Conservation (phyloP, 768 basidiomycete genomes). For the Scleroderma citrinum region DNA sequence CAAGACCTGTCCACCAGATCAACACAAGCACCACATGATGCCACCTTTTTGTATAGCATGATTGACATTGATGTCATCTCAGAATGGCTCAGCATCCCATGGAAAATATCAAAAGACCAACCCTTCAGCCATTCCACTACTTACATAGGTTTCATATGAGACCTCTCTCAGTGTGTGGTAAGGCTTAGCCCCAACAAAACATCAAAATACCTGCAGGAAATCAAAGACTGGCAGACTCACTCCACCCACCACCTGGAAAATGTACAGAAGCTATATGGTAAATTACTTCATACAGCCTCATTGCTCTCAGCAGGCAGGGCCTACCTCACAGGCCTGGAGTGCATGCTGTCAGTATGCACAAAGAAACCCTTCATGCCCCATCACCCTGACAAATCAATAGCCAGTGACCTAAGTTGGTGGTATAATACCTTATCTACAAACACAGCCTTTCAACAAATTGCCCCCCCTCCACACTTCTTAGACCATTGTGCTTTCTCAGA, state of each 20-base stretch:
- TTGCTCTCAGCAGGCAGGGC: too few relatives aligned
- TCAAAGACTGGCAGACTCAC: constrained; percentile 17
- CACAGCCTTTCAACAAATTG: not conserved
- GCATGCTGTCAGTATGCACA: constrained; percentile 26
- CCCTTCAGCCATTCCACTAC: constrained; percentile 15
- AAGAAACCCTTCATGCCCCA: constrained; percentile 28
- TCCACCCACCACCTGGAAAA: constrained; percentile 27
- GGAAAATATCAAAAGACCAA: constrained; percentile 27
- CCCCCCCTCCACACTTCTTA: constrained; percentile 5
- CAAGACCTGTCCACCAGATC: constrained; percentile 18
- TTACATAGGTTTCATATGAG: constrained; percentile 32
- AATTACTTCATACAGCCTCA: constrained; percentile 32
- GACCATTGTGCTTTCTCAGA: not conserved
- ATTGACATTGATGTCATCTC: constrained; percentile 36
- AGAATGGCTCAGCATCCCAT: constrained; percentile 22
- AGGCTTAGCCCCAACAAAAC: too few relatives aligned
- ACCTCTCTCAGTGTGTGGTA: constrained; percentile 23
- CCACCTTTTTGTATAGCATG: too few relatives aligned
- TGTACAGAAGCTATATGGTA: constrained; percentile 34
- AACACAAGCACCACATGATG: constrained; percentile 17
- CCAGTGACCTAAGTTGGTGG: not conserved
- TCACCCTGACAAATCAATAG: constrained; percentile 4
- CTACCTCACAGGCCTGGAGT: constrained; percentile 35
- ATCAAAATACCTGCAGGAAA: constrained; percentile 25
- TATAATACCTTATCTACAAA: not conserved